Percentiles rank a stretch among this genome's conserved stretches.
Evolutionary conservation across 805 yeast species (phyloP).

Genomic region (Metschnikowia kofuensis): DNA sequence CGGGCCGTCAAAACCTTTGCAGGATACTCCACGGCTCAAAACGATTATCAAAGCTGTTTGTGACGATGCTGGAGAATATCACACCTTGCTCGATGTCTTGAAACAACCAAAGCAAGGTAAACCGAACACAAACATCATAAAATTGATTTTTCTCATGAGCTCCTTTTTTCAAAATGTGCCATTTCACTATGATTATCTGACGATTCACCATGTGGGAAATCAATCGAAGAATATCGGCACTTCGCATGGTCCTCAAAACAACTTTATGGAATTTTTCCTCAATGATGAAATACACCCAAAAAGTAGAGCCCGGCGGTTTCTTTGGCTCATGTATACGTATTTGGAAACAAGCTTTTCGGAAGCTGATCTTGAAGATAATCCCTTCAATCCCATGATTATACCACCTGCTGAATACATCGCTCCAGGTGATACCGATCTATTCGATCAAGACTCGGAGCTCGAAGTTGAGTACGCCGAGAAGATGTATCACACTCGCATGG

Average conservation of each 20-base stretch:
- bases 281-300: slow-evolving; percentile 56
- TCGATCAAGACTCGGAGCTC: slow-evolving; percentile 47
- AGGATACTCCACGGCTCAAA: slow-evolving; percentile 92
- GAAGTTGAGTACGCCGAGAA: slow-evolving; percentile 48
- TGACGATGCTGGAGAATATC: slow-evolving; percentile 58
- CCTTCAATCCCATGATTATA: slow-evolving; percentile 47
- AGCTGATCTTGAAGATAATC: slow-evolving; percentile 51
- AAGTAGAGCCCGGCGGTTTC: slow-evolving; percentile 66
- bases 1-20: slow-evolving; percentile 63
- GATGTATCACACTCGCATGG: slow-evolving; percentile 45
- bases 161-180: slow-evolving; percentile 57
- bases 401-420: slow-evolving; percentile 36
- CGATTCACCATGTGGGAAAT: slow-evolving; percentile 5
- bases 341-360: slow-evolving; percentile 66
- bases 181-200: slow-evolving; percentile 22
- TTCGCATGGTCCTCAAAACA: slow-evolving; percentile 23
- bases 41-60: slow-evolving; percentile 85
- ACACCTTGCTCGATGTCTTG: slow-evolving; percentile 46
- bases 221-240: slow-evolving; percentile 1
- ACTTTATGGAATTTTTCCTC: slow-evolving; percentile 74
- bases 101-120: slow-evolving; percentile 26
- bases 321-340: slow-evolving; percentile 82
- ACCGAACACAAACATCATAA: slow-evolving; percentile 62
- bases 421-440: slow-evolving; percentile 24
- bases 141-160: slow-evolving; percentile 70